Evolutionary conservation across 1,139 yeast genomes (phyloP), one percentile per base, ranked within the genome.

Genomic region (Lizanozyma gosingica): DNA sequence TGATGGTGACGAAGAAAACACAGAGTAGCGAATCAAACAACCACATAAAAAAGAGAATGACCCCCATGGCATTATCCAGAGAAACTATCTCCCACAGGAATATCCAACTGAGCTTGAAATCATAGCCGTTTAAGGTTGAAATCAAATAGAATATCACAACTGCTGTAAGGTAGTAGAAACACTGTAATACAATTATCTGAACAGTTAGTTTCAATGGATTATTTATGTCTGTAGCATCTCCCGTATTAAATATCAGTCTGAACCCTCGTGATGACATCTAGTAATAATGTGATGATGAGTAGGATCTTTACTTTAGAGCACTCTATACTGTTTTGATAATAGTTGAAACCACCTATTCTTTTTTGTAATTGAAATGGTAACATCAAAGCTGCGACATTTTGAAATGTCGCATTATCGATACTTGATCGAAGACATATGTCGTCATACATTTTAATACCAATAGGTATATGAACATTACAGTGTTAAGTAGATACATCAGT

Each of bases 61-160:
- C 67, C 0, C 97, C 97, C 60, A 84, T 65, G 2, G 95, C 79
- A 52, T 87, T 87, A 42, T 83, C 86, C 48, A 80, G 67, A 9
- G 87, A 71, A 2, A 90, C 77, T 35, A 77, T 63, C 47, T 78
- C 77, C 95, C 95, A 88, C 47, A 86, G 80, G 51, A 88, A 83
- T n/a, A 88, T 67, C 81, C 94, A 82, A 36, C 67, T 73, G 14
- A 80, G 56, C 15, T 71, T 62, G 59, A 85, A 81, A 29, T 71
- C 73, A 50, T 79, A 76, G 0, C 92, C 92, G 36, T 78, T 68
- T 15, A 83, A 54, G 40, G 71, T 65, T 1, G 85, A 74, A 42
- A 79, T 72, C 14, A 76, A 55, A 45, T 68, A 78, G 50, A 82
- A 79, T 22, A 80, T 60, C 2, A 78, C 52, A 2, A 72, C 54